Conservation (phyloP, 1,139 yeast species). For the Magnusiomyces ingens region DNA sequence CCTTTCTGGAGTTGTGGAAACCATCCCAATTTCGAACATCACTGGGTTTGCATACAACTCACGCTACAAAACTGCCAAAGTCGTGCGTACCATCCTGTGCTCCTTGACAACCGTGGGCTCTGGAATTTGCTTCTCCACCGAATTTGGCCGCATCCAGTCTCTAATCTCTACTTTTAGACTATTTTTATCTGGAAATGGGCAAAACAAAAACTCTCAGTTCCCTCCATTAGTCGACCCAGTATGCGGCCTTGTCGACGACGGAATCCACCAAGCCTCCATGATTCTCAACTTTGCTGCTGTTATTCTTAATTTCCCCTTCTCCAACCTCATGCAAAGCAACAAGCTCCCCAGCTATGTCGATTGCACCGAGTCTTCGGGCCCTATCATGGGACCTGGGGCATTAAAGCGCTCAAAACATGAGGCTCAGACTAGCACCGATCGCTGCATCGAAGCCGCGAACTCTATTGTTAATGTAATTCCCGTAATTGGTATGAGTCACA, state of each 20-base stretch:
- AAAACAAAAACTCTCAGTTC: conserved; percentile 3
- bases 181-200: conserved; percentile 5
- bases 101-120: conserved; percentile 14
- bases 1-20: conserved; percentile 9
- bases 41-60: conserved; percentile 15
- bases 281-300: conserved; percentile 16
- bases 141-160: conserved; percentile 14
- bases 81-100: conserved; percentile 11
- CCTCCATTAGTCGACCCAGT: conserved; percentile 14
- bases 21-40: conserved; percentile 9
- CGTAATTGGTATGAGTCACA: conserved; percentile 13
- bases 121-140: conserved; percentile 11
- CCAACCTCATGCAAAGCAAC: conserved; percentile 14
- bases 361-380: conserved; percentile 15
- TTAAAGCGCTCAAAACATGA: conserved; percentile 7
- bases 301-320: conserved; percentile 15
- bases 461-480: conserved; percentile 13
- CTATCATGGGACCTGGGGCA: conserved; percentile 9
- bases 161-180: conserved; percentile 15
- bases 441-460: conserved; percentile 17
- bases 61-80: conserved; percentile 13
- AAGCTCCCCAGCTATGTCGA: conserved; percentile 16
- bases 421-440: conserved; percentile 12
- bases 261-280: conserved; percentile 15
- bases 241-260: conserved; percentile 14